phyloP scores from a whole-genome alignment of 2,329 filamentous ascomycete genomes.

The Hirsutella rhossiliensis region DNA sequence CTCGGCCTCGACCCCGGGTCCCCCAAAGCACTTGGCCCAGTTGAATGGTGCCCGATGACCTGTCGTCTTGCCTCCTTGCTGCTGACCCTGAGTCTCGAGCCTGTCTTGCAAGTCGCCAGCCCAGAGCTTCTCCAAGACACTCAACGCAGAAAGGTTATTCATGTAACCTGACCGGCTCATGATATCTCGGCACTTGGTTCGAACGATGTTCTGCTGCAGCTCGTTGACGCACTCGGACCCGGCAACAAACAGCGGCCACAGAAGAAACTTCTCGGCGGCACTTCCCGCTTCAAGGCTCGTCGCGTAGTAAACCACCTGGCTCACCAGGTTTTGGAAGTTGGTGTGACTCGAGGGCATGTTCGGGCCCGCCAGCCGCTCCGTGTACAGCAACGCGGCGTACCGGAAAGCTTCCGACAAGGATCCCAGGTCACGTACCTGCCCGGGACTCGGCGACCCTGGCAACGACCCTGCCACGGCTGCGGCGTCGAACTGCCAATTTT shows the following conservation, averaged over 20 bases:
- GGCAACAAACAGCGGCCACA: conserved; percentile 87
- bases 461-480: conserved; percentile 37
- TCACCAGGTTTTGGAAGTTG: conserved; percentile 74
- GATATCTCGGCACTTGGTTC: conserved; percentile 72
- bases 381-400: conserved; percentile 79
- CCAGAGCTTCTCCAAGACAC: conserved; percentile 81
- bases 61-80: conserved; percentile 15
- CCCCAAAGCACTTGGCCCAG: conserved; percentile 46
- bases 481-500: conserved; percentile 68
- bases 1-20: conserved; percentile 45
- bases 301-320: conserved; percentile 73
- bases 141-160: conserved; percentile 80
- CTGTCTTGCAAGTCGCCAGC: conserved; percentile 35
- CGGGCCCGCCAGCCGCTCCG: conserved; percentile 73
- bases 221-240: conserved; percentile 82
- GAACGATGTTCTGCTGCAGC: conserved; percentile 65
- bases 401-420: conserved; percentile 86
- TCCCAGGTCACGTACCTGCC: conserved; percentile 60
- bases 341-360: conserved; percentile 58
- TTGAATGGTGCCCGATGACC: conserved; percentile 39
- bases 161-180: conserved; percentile 83
- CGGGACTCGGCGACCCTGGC: conserved; percentile 36
- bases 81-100: conserved; percentile 16
- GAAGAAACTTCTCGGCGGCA: conserved; percentile 72
- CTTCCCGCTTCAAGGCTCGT: conserved; percentile 62